A percentile compares a stretch with the other conserved stretches of the same genome.
These are phyloP conservation scores for Epichloe amarillans DNA, from an alignment of 2,329 filamentous ascomycete species.

Conservation along the genomic window DNA sequence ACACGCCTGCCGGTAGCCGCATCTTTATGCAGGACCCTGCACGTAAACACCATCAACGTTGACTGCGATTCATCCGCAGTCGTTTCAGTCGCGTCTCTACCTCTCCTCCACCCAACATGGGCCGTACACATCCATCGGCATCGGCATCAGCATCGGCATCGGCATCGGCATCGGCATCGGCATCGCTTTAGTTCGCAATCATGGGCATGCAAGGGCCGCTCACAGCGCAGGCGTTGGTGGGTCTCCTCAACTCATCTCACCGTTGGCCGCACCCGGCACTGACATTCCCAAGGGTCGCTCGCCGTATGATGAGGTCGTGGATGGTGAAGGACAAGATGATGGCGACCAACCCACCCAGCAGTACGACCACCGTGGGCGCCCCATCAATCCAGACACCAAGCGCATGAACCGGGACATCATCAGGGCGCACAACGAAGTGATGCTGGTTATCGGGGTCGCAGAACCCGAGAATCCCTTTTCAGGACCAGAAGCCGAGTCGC, in stretches of 20 bases:
- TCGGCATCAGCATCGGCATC: not conserved
- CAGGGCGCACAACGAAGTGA: constrained; percentile 48
- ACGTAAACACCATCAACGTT: not conserved
- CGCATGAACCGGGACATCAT: constrained; percentile 43
- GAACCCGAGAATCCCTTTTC: constrained; percentile 37
- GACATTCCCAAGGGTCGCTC: constrained; percentile 35
- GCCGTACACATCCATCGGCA: not conserved
- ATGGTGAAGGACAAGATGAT: constrained; percentile 32
- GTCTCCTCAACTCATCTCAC: constrained; percentile 7
- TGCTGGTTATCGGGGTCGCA: constrained; percentile 48
- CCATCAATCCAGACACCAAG: constrained; percentile 40
- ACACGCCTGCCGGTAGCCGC: no score
- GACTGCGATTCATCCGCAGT: not conserved
- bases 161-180: not conserved
- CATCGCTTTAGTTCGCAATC: not conserved
- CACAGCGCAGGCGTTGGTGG: constrained; percentile 42
- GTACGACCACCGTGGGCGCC: constrained; percentile 42
- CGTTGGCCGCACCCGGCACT: constrained; percentile 1
- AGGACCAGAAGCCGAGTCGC: constrained; percentile 26
- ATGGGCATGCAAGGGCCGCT: constrained; percentile 45
- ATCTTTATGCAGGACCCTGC: no score
- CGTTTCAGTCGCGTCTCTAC: not conserved
- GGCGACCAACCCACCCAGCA: constrained; percentile 29
- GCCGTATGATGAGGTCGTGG: constrained; percentile 44
- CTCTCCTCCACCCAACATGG: not conserved